Base-by-base conservation (phyloP, 1,284 basidiomycete genomes). In the Caloboletus inedulis region DNA sequence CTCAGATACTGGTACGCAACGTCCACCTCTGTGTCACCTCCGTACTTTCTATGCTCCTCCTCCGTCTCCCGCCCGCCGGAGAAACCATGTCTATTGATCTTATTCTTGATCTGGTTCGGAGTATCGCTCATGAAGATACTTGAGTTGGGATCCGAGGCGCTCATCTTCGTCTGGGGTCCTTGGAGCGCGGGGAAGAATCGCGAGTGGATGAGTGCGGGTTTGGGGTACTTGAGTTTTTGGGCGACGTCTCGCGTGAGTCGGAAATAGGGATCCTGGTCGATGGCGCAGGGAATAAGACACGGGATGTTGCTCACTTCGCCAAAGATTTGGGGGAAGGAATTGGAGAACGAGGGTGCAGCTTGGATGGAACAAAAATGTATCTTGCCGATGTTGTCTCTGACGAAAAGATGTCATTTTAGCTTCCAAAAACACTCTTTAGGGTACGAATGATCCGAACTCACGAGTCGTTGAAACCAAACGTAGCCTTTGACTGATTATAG, bases 161-260 rank as follows among this genome's bases (percentile, higher is more conserved):
- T 95, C 97, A 99, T 99, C 77, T 99, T 99, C 37, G 94, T 97
- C 71, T 97, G 93, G 6, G 94, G 90, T 37, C 97, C 97, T 74
- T 98, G 96, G 14, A 99, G 79, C 1, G 97, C 95, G 6, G 97
- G 97, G 76, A 99, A 97, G 81, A 99, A 99, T 69, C 96, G 97
- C 53, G 94, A 84, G 72, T 98, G 94, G 47, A 99, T 77, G 27
- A 98, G 81, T 7, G 89, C 77, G 3, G 97, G 97, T 72, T 99
- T 99, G 51, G 89, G 94, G 74, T 97, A 97, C 73, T 94, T 96
- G 64, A 99, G 84, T 65, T 92, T 90, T 60, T 81, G 82, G 7
- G 97, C 97, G 25, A 94, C 91, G 69, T 99, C 97, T 44, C 97
- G 87, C 40, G 96, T 98, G 51, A 98, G 80, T 51, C 97, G 93